A percentile compares a stretch with the other conserved stretches of the same genome.
These are phyloP conservation scores for Paraphoma chrysanthemicola DNA, from an alignment of 2,329 filamentous ascomycete genomes.

Conservation along the genomic window DNA sequence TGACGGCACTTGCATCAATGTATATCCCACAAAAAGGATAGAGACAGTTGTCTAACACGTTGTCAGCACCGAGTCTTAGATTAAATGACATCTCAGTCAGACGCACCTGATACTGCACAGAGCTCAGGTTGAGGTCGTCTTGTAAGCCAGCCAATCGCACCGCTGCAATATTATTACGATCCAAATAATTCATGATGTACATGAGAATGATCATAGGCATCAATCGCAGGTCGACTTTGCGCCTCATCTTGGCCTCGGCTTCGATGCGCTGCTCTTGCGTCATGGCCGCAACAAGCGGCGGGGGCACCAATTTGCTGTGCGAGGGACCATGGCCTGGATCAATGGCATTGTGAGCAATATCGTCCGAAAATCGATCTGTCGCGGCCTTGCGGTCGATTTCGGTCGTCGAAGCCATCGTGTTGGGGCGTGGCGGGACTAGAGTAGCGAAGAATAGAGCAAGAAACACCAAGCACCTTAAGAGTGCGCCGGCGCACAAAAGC, in stretches of 20 bases:
- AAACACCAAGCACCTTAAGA: constrained; percentile 6
- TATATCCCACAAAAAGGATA: constrained; percentile 58
- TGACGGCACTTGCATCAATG: constrained; percentile 47
- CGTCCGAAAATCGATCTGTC: constrained; percentile 33
- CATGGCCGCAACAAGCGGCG: constrained; percentile 51
- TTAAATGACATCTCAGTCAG: neutral
- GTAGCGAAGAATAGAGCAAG: neutral
- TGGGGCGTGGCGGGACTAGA: constrained; percentile 5
- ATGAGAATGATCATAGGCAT: constrained; percentile 75
- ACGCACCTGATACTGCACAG: constrained; percentile 63
- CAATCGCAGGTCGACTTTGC: constrained; percentile 74
- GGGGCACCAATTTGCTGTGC: constrained; percentile 34
- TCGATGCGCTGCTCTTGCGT: constrained; percentile 59
- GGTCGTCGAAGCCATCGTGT: constrained; percentile 23
- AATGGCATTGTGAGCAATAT: constrained; percentile 13
- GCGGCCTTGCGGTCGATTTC: constrained; percentile 28
- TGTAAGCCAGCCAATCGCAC: constrained; percentile 69
- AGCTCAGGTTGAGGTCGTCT: constrained; percentile 62
- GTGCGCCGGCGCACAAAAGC: constrained; percentile 10
- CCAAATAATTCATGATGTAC: constrained; percentile 74
- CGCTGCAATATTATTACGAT: constrained; percentile 72
- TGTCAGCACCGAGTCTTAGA: neutral
- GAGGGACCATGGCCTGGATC: constrained; percentile 22
- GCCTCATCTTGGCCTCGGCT: constrained; percentile 66
- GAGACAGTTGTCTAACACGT: neutral